These are phyloP conservation scores for Mortierella hygrophila DNA, from an alignment of 192 early-diverging fungal genomes.

Conservation along the genomic window DNA sequence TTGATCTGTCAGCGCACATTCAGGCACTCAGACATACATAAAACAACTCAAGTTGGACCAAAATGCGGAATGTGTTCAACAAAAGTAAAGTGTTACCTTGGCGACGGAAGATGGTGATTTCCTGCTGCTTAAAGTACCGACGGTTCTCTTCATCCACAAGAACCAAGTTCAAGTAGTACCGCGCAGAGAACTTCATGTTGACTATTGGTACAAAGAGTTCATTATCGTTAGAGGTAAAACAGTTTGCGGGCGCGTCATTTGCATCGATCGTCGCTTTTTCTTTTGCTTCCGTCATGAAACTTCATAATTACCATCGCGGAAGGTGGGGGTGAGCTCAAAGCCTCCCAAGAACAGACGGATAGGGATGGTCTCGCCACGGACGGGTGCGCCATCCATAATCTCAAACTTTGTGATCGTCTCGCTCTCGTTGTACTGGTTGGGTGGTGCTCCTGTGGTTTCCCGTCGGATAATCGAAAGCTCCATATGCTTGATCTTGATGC, in stretches of 20 bases:
- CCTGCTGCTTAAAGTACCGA: constrained; percentile 99
- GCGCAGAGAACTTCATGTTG: constrained; percentile 98
- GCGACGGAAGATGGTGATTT: constrained; percentile 87
- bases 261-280: neutral
- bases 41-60: neutral
- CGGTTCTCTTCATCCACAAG: constrained; percentile 99
- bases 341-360: constrained; percentile 97
- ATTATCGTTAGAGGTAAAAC: neutral
- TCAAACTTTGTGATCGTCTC: constrained; percentile 99
- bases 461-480: constrained; percentile 98
- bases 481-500: constrained; percentile 99
- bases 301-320: constrained; percentile 72
- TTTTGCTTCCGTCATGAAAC: neutral
- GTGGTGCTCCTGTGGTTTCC: constrained; percentile 96
- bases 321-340: constrained; percentile 98
- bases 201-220: constrained; percentile 59
- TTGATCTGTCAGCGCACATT: neutral
- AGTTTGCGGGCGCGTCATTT: neutral
- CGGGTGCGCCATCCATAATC: constrained; percentile 99
- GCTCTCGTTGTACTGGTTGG: constrained; percentile 98
- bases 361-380: constrained; percentile 96
- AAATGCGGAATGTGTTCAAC: constrained; percentile 41
- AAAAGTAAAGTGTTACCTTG: constrained; percentile 41
- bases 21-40: neutral
- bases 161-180: constrained; percentile 98